phyloP scores from a whole-genome alignment of 495 filamentous ascomycete species.

The Penicillium mononematosum region DNA sequence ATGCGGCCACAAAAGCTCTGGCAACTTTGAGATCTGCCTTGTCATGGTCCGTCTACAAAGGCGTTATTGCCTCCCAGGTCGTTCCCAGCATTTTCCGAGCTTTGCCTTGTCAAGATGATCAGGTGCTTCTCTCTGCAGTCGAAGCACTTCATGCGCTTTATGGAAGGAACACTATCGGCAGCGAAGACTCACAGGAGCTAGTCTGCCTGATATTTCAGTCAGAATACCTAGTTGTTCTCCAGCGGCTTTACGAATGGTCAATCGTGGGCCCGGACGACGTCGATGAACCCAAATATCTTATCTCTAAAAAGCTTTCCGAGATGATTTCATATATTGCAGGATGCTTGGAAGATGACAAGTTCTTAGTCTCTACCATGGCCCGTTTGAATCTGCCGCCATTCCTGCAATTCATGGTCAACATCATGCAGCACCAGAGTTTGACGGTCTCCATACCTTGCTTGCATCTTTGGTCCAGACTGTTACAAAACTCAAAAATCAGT shows the following conservation, averaged over 20 bases:
- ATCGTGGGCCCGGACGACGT: conserved; percentile 73
- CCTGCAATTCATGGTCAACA: conserved; percentile 71
- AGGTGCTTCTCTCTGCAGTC: conserved; percentile 75
- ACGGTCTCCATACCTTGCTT: conserved; percentile 89
- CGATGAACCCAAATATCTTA: conserved; percentile 86
- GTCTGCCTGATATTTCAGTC: conserved; percentile 74
- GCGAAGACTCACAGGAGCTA: conserved; percentile 75
- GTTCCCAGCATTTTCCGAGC: conserved; percentile 71
- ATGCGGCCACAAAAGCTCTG: conserved; percentile 69
- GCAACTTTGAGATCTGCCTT: conserved; percentile 72
- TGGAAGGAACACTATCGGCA: conserved; percentile 66
- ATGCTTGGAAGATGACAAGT: conserved; percentile 74
- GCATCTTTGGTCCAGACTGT: conserved; percentile 81
- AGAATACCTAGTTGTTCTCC: conserved; percentile 68
- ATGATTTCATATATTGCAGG: conserved; percentile 81
- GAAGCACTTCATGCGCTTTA: conserved; percentile 84
- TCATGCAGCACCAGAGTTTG: conserved; percentile 82
- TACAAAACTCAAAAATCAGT: conserved; percentile 63
- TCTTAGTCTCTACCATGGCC: conserved; percentile 40
- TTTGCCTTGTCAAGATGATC: conserved; percentile 68
- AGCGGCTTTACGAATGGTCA: conserved; percentile 78
- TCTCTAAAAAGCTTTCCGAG: conserved; percentile 94
- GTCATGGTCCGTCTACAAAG: conserved; percentile 81
- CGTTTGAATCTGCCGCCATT: conserved; percentile 71
- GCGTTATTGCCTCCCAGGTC: conserved; percentile 65